phyloP scores from a whole-genome alignment of 495 filamentous ascomycete genomes.

The Sphaerosporella brunnea region DNA sequence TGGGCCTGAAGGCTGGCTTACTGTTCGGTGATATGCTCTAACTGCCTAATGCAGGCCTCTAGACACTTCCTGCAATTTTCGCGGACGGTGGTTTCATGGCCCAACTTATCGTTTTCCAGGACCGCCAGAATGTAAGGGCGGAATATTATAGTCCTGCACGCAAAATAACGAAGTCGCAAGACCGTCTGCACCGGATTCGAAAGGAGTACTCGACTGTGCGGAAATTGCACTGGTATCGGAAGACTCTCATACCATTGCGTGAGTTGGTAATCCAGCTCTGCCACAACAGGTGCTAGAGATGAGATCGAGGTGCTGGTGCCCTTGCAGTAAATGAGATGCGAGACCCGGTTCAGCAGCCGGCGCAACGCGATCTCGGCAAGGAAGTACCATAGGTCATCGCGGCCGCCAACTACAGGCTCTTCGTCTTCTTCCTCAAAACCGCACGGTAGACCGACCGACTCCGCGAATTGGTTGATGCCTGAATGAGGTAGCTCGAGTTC shows the following conservation, averaged over 20 bases:
- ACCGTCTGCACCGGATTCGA: conserved; percentile 64
- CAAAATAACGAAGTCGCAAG: conserved; percentile 58
- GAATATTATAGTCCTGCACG: conserved; percentile 71
- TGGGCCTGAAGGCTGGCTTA: no score
- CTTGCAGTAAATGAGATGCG: conserved; percentile 63
- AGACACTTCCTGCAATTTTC: conserved; percentile 65
- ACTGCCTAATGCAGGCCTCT: conserved; percentile 62
- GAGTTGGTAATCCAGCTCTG: conserved; percentile 64
- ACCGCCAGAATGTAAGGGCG: conserved; percentile 67
- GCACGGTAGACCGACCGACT: conserved; percentile 57
- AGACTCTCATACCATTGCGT: conserved; percentile 71
- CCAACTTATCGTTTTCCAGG: conserved; percentile 55
- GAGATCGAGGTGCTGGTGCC: conserved; percentile 49
- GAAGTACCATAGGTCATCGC: conserved; percentile 72
- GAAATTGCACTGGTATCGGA: conserved; percentile 56
- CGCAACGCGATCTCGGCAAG: conserved; percentile 63
- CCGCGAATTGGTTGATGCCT: conserved; percentile 63
- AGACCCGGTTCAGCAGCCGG: conserved; percentile 58
- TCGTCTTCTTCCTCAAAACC: conserved; percentile 53
- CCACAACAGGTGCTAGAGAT: conserved; percentile 55
- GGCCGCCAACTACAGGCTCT: conserved; percentile 32
- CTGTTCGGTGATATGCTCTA: conserved; percentile 63
- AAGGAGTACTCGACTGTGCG: conserved; percentile 44
- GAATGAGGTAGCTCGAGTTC: conserved; percentile 69
- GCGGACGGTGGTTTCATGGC: conserved; percentile 47